These are phyloP conservation scores for Suillus clintonianus DNA, from an alignment of 768 basidiomycete genomes.

Conservation along the genomic window DNA sequence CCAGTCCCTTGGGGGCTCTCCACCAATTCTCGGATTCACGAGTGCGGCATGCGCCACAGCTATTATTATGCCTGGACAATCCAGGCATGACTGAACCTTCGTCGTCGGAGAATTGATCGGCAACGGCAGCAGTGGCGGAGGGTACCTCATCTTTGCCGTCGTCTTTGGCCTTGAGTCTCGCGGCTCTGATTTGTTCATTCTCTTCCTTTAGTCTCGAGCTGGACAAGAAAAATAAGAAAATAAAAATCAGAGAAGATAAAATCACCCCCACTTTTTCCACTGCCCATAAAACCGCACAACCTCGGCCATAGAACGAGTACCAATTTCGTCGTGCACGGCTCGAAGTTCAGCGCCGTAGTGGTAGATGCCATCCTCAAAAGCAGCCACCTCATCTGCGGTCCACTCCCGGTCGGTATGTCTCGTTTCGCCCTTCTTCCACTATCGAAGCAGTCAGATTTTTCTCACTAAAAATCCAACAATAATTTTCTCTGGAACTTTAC, in stretches of 20 bases:
- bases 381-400: constrained; percentile 65
- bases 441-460: constrained; percentile 5
- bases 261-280: constrained; percentile 73
- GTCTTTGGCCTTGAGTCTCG: constrained; percentile 32
- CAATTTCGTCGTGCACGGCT: constrained; percentile 73
- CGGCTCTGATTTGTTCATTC: constrained; percentile 50
- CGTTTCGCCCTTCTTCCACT: constrained; percentile 78
- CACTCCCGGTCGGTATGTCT: constrained; percentile 72
- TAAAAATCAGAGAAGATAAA: constrained; percentile 6
- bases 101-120: constrained; percentile 52
- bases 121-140: constrained; percentile 37
- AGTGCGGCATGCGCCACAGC: constrained; percentile 84
- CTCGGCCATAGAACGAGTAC: constrained; percentile 68
- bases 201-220: constrained; percentile 74
- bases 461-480: constrained; percentile 11
- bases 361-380: constrained; percentile 76
- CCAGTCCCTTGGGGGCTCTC: constrained; percentile 89
- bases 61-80: constrained; percentile 51
- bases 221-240: constrained; percentile 11
- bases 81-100: constrained; percentile 74
- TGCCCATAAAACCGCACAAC: constrained; percentile 82
- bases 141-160: constrained; percentile 20
- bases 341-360: constrained; percentile 81
- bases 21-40: constrained; percentile 83
- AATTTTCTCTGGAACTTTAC: constrained; percentile 36